A percentile compares a stretch with the other conserved stretches of the same genome.
These are phyloP conservation scores for Hypoxylon sp. DNA, from an alignment of 2,329 filamentous ascomycete species.

Conservation along the genomic window DNA sequence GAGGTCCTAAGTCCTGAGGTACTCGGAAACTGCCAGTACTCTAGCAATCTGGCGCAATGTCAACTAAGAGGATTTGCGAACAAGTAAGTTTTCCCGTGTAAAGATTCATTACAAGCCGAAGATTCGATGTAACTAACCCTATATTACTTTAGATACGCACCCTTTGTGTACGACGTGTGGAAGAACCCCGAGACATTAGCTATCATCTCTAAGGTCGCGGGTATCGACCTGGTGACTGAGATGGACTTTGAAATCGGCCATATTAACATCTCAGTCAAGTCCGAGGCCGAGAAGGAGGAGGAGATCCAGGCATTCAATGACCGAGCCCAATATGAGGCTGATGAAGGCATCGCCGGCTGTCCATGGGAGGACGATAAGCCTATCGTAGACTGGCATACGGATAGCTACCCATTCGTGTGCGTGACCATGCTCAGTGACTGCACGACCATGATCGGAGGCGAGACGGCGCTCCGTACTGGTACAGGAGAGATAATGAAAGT, in stretches of 20 bases:
- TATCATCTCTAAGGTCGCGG: constrained; percentile 67
- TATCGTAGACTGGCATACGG: constrained; percentile 74
- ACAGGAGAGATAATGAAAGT: constrained; percentile 70
- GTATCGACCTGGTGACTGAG: constrained; percentile 67
- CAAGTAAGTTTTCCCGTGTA: constrained; percentile 62
- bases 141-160: constrained; percentile 65
- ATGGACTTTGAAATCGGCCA: constrained; percentile 71
- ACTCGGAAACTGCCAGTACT: constrained; percentile 69
- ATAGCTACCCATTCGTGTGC: constrained; percentile 78
- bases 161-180: constrained; percentile 72
- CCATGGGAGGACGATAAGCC: constrained; percentile 65
- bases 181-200: constrained; percentile 60
- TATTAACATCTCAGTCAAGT: constrained; percentile 68
- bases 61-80: constrained; percentile 53
- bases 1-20: constrained; percentile 74
- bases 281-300: constrained; percentile 62
- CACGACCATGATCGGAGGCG: constrained; percentile 73
- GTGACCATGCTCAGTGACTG: constrained; percentile 78
- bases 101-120: background rate
- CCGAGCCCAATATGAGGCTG: constrained; percentile 48
- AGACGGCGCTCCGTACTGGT: constrained; percentile 72
- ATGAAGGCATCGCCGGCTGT: constrained; percentile 52
- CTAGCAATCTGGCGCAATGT: constrained; percentile 72
- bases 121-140: constrained; percentile 31
- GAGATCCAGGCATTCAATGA: constrained; percentile 60